These are phyloP conservation scores for Argentina anserina DNA, from an alignment of 306 rosid genomes.

Conservation along the genomic window DNA sequence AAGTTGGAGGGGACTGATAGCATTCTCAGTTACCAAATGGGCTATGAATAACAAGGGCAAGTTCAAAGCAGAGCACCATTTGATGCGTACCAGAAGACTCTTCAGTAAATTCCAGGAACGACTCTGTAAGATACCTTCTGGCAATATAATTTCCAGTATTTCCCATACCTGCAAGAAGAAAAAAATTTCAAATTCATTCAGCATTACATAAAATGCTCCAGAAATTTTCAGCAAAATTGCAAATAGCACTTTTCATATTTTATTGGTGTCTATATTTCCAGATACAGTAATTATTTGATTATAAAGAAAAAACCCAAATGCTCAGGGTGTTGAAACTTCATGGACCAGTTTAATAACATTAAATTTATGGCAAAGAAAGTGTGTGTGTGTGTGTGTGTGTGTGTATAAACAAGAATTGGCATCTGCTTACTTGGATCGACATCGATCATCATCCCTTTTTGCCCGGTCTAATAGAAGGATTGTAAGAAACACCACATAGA, in stretches of 20 bases:
- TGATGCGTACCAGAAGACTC: neutral
- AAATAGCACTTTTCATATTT: neutral
- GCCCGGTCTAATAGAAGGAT: slow-evolving; percentile 96
- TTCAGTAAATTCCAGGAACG: slow-evolving; percentile 80
- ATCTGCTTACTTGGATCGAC: slow-evolving; percentile 85
- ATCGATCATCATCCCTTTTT: slow-evolving; percentile 88
- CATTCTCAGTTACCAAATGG: slow-evolving; percentile 10
- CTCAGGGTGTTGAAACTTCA: neutral
- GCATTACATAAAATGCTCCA: slow-evolving; percentile 1
- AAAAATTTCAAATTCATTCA: slow-evolving; percentile 11
- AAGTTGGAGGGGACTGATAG: slow-evolving; percentile 7
- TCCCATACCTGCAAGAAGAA: slow-evolving; percentile 78
- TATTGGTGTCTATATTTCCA: neutral
- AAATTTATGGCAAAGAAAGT: neutral
- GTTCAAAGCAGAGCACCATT: neutral
- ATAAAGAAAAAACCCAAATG: neutral
- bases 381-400: too few species aligned
- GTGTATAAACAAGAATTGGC: slow-evolving; percentile 4
- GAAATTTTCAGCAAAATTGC: neutral
- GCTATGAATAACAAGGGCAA: neutral
- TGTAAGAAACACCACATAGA: slow-evolving; percentile 81
- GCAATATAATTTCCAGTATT: slow-evolving; percentile 84
- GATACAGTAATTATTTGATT: neutral
- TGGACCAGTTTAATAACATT: neutral
- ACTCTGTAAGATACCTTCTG: slow-evolving; percentile 72